Evolutionary conservation across 768 basidiomycete species (phyloP).

Genomic region (Russula abietina): DNA sequence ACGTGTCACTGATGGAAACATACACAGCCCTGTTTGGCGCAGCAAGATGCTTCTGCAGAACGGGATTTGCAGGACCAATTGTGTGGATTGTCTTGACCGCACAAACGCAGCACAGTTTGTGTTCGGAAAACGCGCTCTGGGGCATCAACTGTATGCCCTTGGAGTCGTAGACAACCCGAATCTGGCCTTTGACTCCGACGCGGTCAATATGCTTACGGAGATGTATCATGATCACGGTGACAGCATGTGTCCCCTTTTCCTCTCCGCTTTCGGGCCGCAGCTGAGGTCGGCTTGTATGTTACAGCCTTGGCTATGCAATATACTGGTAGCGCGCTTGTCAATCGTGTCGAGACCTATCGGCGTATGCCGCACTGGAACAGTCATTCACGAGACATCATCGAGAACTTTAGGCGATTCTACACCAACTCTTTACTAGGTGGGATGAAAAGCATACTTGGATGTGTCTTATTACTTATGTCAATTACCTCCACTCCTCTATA

Average conservation of each 20-base stretch:
- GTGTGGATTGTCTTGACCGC: slow-evolving; percentile 94
- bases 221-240: slow-evolving; percentile 99
- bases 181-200: slow-evolving; percentile 87
- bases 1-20: background rate
- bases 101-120: slow-evolving; percentile 97
- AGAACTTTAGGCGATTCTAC: slow-evolving; percentile 91
- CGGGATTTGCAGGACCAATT: slow-evolving; percentile 90
- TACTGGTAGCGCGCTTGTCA: slow-evolving; percentile 93
- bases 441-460: slow-evolving; percentile 10
- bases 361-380: slow-evolving; percentile 97
- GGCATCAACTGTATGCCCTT: slow-evolving; percentile 92
- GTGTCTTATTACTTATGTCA: background rate
- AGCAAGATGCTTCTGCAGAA: slow-evolving; percentile 75
- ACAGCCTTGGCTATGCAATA: slow-evolving; percentile 92
- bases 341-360: slow-evolving; percentile 92
- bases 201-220: slow-evolving; percentile 93
- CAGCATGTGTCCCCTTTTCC: slow-evolving; percentile 47
- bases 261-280: background rate
- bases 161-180: slow-evolving; percentile 84
- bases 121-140: slow-evolving; percentile 89
- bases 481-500: background rate
- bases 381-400: slow-evolving; percentile 93
- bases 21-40: slow-evolving; percentile 43
- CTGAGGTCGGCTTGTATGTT: background rate
- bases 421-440: slow-evolving; percentile 86